Percentiles rank a stretch among this genome's conserved stretches.
Conservation (phyloP, 768 basidiomycete genomes). For the Podaxis sp. region DNA sequence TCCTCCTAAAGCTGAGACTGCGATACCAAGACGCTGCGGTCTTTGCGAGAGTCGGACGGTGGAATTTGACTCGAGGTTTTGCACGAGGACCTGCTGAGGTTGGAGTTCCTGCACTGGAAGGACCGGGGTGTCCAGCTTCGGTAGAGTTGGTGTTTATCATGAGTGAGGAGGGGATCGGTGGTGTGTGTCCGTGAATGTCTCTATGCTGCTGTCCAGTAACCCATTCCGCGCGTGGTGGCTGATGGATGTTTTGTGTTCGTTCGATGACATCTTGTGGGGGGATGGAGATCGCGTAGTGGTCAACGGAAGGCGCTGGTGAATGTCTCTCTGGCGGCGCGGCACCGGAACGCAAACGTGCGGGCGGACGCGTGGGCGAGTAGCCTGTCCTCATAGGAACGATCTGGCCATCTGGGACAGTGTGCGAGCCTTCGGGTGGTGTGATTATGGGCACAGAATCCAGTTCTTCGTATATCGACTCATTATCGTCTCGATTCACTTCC, state of each 20-base stretch:
- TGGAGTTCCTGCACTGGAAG: constrained; percentile 1
- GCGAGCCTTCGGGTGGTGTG: background rate
- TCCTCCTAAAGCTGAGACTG: constrained; percentile 30
- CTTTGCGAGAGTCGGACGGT: constrained; percentile 22
- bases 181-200: constrained; percentile 19
- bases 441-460: constrained; percentile 6
- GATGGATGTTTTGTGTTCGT: constrained; percentile 13
- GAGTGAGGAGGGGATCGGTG: constrained; percentile 6
- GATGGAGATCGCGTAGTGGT: constrained; percentile 27
- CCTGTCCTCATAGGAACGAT: constrained; percentile 1
- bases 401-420: background rate
- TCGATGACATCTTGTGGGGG: constrained; percentile 26
- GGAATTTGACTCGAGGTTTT: constrained; percentile 19
- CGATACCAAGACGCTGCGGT: constrained; percentile 37
- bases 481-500: background rate
- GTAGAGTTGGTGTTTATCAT: background rate
- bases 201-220: constrained; percentile 31
- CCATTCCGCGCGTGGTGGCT: constrained; percentile 27
- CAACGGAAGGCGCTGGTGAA: constrained; percentile 16
- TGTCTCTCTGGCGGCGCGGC: background rate
- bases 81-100: constrained; percentile 12
- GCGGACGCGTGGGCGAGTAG: constrained; percentile 1
- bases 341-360: background rate
- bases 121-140: background rate
- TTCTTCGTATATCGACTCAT: background rate